phyloP scores from a whole-genome alignment of 2,329 filamentous ascomycete genomes.

The Colletotrichum shisoi region DNA sequence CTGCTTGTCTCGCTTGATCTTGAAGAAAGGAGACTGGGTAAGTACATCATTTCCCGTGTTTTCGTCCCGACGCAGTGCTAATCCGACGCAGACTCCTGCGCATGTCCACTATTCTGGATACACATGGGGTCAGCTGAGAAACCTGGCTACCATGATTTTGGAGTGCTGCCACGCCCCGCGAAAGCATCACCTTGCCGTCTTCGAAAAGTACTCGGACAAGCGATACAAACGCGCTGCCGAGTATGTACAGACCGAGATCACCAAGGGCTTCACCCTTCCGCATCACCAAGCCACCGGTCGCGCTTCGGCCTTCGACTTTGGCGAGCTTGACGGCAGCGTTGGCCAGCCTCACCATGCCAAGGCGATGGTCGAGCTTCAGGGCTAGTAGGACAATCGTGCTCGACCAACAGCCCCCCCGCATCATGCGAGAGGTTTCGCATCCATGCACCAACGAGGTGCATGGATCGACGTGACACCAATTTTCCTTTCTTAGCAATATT shows the following conservation, averaged over 20 bases:
- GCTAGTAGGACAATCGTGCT: constrained; percentile 37
- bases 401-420: constrained; percentile 19
- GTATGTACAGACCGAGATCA: constrained; percentile 79
- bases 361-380: constrained; percentile 36
- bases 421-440: constrained; percentile 17
- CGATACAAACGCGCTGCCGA: constrained; percentile 85
- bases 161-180: constrained; percentile 85
- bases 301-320: constrained; percentile 39
- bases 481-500: constrained; percentile 24
- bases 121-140: constrained; percentile 82
- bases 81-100: constrained; percentile 69
- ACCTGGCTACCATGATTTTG: constrained; percentile 77
- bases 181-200: constrained; percentile 86
- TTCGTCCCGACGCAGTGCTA: constrained; percentile 44
- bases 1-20: constrained; percentile 85
- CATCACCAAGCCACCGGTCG: constrained; percentile 52
- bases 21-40: constrained; percentile 95
- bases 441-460: constrained; percentile 12
- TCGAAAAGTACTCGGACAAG: constrained; percentile 88
- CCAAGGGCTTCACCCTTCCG: constrained; percentile 64
- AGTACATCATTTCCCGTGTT: constrained; percentile 48
- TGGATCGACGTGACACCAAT: constrained; percentile 20
- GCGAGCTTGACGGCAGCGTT: constrained; percentile 31
- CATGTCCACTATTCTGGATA: constrained; percentile 96
- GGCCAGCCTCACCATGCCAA: constrained; percentile 27